Percentiles rank a stretch among this genome's conserved stretches.
These are phyloP conservation scores for Fragaria nilgerrensis DNA, from an alignment of 306 rosid genomes.

Conservation along the genomic window DNA sequence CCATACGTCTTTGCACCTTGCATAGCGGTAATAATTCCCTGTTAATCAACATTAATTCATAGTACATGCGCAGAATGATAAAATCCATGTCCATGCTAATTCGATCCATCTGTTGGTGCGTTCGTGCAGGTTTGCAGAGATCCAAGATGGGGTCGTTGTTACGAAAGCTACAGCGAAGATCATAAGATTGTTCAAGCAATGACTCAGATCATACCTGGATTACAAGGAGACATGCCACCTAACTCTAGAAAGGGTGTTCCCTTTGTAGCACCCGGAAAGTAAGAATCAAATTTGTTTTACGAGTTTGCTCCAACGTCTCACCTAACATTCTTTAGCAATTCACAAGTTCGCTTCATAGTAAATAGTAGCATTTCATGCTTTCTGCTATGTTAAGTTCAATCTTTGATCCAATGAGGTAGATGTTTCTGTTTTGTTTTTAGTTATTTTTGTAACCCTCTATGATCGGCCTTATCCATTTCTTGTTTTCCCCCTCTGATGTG, in stretches of 20 bases:
- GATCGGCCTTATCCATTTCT: neutral
- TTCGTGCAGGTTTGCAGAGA: slow-evolving; percentile 37
- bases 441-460: neutral
- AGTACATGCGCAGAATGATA: neutral
- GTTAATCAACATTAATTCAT: neutral
- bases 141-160: slow-evolving; percentile 51
- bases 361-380: neutral
- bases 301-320: neutral
- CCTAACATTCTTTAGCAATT: neutral
- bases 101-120: neutral
- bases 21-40: slow-evolving; percentile 22
- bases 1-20: slow-evolving; percentile 41
- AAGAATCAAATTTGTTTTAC: slow-evolving; percentile 7
- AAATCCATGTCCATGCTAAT: neutral
- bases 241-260: slow-evolving; percentile 33
- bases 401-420: neutral
- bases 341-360: neutral
- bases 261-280: slow-evolving; percentile 32
- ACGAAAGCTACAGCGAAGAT: slow-evolving; percentile 42
- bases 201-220: slow-evolving; percentile 35
- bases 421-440: neutral
- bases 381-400: neutral
- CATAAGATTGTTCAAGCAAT: slow-evolving; percentile 30
- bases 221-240: slow-evolving; percentile 42
- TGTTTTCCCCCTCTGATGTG: neutral